phyloP scores from a whole-genome alignment of 768 basidiomycete genomes.

The Panellus pusillus region DNA sequence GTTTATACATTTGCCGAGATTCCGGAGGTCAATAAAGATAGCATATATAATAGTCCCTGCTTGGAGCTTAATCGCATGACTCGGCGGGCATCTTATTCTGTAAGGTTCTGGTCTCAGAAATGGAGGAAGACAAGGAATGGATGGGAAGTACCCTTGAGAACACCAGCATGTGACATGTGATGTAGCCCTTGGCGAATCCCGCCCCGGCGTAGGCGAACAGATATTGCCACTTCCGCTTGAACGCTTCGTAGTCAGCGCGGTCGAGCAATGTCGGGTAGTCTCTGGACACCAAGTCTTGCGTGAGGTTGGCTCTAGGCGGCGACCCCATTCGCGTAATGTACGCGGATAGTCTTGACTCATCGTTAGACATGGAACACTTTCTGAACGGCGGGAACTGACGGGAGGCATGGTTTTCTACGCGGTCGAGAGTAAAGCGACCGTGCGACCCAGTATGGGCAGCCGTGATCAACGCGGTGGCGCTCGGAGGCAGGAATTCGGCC shows the following conservation, averaged over 20 bases:
- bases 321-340: conserved; percentile 89
- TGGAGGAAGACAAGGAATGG: neutral
- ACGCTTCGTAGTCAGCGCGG: conserved; percentile 57
- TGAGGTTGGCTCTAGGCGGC: conserved; percentile 66
- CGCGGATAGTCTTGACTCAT: conserved; percentile 69
- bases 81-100: neutral
- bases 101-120: neutral
- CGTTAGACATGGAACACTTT: conserved; percentile 1
- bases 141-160: conserved; percentile 33
- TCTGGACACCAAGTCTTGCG: conserved; percentile 54
- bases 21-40: too few species aligned
- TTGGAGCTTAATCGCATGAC: too few species aligned
- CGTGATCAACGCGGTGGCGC: conserved; percentile 77
- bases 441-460: conserved; percentile 69
- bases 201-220: conserved; percentile 81
- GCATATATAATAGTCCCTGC: too few species aligned
- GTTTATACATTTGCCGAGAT: too few species aligned
- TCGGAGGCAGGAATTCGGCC: conserved; percentile 86
- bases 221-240: conserved; percentile 83
- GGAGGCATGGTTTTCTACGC: conserved; percentile 81
- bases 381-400: conserved; percentile 45
- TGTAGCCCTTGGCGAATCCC: conserved; percentile 78
- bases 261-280: conserved; percentile 65
- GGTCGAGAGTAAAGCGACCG: conserved; percentile 78
- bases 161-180: conserved; percentile 80